These are phyloP conservation scores for Moelleriella libera DNA, from an alignment of 2,329 filamentous ascomycete genomes.

Conservation along the genomic window DNA sequence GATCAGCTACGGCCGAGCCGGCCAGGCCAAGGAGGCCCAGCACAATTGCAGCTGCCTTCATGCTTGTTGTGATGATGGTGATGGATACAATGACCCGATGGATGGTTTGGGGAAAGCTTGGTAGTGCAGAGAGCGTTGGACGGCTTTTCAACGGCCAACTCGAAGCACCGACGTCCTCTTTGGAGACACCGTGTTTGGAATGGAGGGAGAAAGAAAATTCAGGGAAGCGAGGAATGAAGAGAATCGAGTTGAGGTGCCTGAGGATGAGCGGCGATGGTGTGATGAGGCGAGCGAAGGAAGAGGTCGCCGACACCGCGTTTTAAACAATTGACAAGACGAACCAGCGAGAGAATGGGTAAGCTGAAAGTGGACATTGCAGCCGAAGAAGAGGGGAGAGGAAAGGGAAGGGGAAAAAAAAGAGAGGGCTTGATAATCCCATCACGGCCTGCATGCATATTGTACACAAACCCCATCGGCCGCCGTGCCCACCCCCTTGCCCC, in stretches of 20 bases:
- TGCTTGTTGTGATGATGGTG: conserved; percentile 1
- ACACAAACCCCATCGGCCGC: neutral
- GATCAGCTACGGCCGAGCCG: conserved; percentile 24
- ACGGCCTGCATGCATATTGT: neutral
- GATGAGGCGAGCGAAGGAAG: neutral
- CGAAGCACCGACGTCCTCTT: too few species aligned
- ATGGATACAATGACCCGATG: too few species aligned
- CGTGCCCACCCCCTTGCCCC: neutral
- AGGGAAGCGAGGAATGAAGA: neutral
- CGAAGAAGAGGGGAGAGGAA: neutral
- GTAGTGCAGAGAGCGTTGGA: too few species aligned
- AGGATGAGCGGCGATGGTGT: neutral
- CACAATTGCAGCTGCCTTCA: conserved; percentile 11
- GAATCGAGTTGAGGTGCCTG: neutral
- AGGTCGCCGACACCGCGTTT: neutral
- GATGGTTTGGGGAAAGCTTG: too few species aligned
- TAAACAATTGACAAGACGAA: neutral
- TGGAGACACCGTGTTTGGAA: neutral
- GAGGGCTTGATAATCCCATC: neutral
- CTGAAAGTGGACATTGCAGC: neutral
- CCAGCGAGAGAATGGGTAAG: neutral
- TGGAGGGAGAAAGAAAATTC: neutral
- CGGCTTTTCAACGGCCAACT: too few species aligned
- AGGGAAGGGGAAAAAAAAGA: neutral
- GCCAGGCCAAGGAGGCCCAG: conserved; percentile 23